Evolutionary conservation across 176 grass and related monocot genomes (phyloP), one percentile per base, ranked within the genome.

Genomic region (Oryza brachyantha): DNA sequence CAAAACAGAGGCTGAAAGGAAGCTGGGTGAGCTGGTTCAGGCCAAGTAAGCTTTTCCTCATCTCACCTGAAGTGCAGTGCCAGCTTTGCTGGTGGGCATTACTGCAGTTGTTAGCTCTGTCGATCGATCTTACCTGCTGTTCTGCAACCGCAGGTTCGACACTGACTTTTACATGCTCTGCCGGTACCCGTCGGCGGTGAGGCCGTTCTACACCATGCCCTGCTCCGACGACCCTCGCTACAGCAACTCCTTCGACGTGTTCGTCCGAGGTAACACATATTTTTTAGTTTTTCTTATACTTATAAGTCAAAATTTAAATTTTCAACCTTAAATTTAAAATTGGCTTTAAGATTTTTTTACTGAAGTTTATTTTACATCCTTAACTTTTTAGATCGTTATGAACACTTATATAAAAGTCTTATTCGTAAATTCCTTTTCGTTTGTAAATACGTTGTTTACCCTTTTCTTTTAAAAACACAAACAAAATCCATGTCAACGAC

Each of bases 131-230:
- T 24, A 64, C 13, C n/a, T 43, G 29, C 29, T 61, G 29, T 40
- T 70, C 46, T 34, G 41, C 40, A 28, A 80, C 7, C 10, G 52
- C 65, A 90, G 88, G 79, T 91, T 89, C 19, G 82, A 61, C 55
- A 87, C 88, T 0, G 90, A 97, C 13, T 91, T 91, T 21, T 97
- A 93, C 84, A 93, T 97, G 41, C 88, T 93, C 19, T 86, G 63
- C 39, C 74, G 88, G 2, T 97, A 93, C 86, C 93, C 90, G 43
- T 81, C 90, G 70, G 90, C 81, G 2, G 80, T 85, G 63, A 82
- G 90, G 73, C 93, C 93, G 12, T 93, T 97, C 83, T 97, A 97
- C 85, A 97, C 93, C n/a, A 91, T 91, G 93, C 88, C 86, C 5
- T 89, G 88, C 79, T 66, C 84, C 32, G 88, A 97, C 39, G 66